phyloP scores from a whole-genome alignment of 2,329 filamentous ascomycete genomes.

The Huntiella bhutanensis region DNA sequence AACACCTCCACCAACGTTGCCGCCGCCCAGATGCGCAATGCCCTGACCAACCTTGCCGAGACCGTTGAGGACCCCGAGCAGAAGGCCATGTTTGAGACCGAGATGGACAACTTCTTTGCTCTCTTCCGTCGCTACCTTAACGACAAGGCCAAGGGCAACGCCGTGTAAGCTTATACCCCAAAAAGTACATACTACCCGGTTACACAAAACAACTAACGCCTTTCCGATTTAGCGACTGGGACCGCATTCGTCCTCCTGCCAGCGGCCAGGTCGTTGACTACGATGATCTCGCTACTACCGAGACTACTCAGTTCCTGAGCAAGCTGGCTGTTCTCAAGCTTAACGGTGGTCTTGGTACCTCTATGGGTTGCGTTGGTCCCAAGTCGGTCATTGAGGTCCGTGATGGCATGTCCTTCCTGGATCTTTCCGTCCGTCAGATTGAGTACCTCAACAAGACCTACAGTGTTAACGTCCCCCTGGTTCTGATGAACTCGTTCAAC shows the following conservation, averaged over 20 bases:
- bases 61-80: conserved; percentile 63
- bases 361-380: conserved; percentile 97
- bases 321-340: conserved; percentile 98
- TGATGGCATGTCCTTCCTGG: conserved; percentile 99
- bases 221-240: conserved; percentile 55
- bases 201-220: background rate
- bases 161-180: conserved; percentile 36
- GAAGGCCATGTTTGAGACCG: conserved; percentile 94
- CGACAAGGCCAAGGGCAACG: conserved; percentile 96
- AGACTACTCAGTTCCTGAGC: conserved; percentile 84
- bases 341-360: conserved; percentile 96
- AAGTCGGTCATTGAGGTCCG: conserved; percentile 99
- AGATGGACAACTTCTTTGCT: conserved; percentile 99
- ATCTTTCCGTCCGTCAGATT: conserved; percentile 95
- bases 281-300: conserved; percentile 69
- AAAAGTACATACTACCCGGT: background rate
- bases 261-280: conserved; percentile 91
- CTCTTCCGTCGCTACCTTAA: conserved; percentile 97
- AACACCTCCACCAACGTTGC: conserved; percentile 98
- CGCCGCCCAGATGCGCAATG: conserved; percentile 97
- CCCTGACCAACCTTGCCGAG: conserved; percentile 80
- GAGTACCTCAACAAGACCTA: conserved; percentile 98
- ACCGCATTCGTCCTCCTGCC: conserved; percentile 84
- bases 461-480: conserved; percentile 89
- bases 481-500: conserved; percentile 99